Evolutionary conservation across 805 yeast genomes (phyloP).

Genomic region (Starmerella apis): DNA sequence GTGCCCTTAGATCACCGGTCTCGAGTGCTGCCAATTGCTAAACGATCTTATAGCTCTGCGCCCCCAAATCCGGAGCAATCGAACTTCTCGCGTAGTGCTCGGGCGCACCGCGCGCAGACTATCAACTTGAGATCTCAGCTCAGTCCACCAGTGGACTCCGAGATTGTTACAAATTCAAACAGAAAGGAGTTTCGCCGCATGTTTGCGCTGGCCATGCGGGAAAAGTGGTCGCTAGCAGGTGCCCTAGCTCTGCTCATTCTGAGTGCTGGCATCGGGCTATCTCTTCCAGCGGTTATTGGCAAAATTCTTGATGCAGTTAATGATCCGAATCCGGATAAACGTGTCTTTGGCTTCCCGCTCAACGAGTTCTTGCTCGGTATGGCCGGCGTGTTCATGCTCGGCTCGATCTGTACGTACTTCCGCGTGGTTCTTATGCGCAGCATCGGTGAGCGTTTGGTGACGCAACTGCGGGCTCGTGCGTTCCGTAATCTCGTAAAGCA

Average conservation of each 20-base stretch:
- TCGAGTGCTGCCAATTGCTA: too few species aligned
- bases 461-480: slow-evolving; percentile 67
- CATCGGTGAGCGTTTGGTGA: slow-evolving; percentile 80
- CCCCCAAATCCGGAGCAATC: not conserved
- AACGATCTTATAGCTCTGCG: slow-evolving; percentile 7
- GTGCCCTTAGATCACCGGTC: too few species aligned
- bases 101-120: slow-evolving; percentile 27
- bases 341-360: slow-evolving; percentile 51
- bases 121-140: slow-evolving; percentile 31
- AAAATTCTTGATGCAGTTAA: slow-evolving; percentile 68
- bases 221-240: slow-evolving; percentile 42
- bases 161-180: slow-evolving; percentile 16
- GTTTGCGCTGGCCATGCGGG: slow-evolving; percentile 48
- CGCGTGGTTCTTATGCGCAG: slow-evolving; percentile 64
- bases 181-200: slow-evolving; percentile 39
- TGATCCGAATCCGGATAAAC: slow-evolving; percentile 30
- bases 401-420: slow-evolving; percentile 71
- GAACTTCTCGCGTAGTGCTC: slow-evolving; percentile 25
- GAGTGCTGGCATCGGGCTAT: slow-evolving; percentile 71
- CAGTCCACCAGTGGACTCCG: slow-evolving; percentile 13
- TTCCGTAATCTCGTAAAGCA: slow-evolving; percentile 69
- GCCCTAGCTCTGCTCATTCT: slow-evolving; percentile 57
- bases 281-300: slow-evolving; percentile 75
- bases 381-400: slow-evolving; percentile 53
- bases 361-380: slow-evolving; percentile 54